Evolutionary conservation across 768 basidiomycete species (phyloP), one percentile per base, ranked within the genome.

Genomic region (Sporobolomyces roseus): DNA sequence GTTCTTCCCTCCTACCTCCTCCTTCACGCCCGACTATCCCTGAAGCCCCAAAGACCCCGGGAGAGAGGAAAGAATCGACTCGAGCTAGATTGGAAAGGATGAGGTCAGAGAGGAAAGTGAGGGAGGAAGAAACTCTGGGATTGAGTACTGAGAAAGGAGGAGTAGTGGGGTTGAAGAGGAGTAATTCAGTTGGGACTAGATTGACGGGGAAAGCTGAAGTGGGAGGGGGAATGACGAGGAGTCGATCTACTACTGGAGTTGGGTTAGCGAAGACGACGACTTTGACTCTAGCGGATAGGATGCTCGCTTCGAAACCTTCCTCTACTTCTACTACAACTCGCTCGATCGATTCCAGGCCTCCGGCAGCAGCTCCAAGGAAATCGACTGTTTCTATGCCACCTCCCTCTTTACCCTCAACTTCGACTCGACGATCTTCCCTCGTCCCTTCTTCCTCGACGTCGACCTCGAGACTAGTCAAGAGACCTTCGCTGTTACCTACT

Each of bases 11-110:
- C 43, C 38, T n/a, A 35, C n/a, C 54, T 56, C 54, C 54, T 19
- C 23, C 38, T 9, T 9, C 38, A 41, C 38, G 38, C 7, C 27
- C 27, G 23, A 2, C 29, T 9, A 17, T 9, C 38, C 38, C 27
- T 3, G 14, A 9, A 3, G 19, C 51, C 3, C 27, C 63, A 1
- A 54, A 33, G 19, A 69, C 68, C 2, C 68, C 68, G 0, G 68
- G 68, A 36, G 68, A 69, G 46, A 55, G 68, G 27, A 69, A 69
- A 36, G 68, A 64, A 25, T 55, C 68, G 51, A 69, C 68, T 8
- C 43, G 45, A 1, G 63, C 52, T 0, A 41, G 58, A 5, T 58
- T 69, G 33, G 68, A 64, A 14, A 49, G 68, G 0, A 51, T 69
- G 41, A 49, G 60, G 10, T 2, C 12, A 10, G 62, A 63, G 48